Percentiles rank a stretch among this genome's conserved stretches.
Evolutionary conservation across 176 grass and related monocot species (phyloP).

Genomic region (Calamus simplicifolius): DNA sequence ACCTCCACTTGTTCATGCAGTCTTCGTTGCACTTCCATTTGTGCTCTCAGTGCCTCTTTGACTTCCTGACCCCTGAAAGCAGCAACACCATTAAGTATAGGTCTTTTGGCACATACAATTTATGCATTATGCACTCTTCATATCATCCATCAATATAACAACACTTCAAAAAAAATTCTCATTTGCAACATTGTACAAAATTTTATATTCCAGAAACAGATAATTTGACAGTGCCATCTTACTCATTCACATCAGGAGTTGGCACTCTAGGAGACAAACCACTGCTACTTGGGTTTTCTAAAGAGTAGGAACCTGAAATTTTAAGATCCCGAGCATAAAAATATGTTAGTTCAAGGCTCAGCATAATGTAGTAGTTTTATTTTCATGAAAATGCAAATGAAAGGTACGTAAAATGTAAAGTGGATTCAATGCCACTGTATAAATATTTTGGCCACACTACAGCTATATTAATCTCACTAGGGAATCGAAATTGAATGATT

Average conservation of each 20-base stretch:
- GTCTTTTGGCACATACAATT: not conserved
- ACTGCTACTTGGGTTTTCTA: conserved; percentile 65
- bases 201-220: too few species aligned
- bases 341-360: not conserved
- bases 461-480: too few species aligned
- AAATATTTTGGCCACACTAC: too few species aligned
- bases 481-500: too few species aligned
- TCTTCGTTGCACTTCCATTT: conserved; percentile 50
- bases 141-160: too few species aligned
- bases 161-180: too few species aligned
- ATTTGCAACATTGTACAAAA: too few species aligned
- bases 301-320: conserved; percentile 77
- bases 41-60: conserved; percentile 57
- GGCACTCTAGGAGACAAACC: conserved; percentile 76
- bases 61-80: conserved; percentile 57
- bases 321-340: not conserved
- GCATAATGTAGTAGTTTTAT: too few species aligned
- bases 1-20: conserved; percentile 50
- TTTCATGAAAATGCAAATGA: too few species aligned
- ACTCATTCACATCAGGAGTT: conserved; percentile 83
- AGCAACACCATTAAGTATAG: not conserved
- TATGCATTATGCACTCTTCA: not conserved
- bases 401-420: too few species aligned
- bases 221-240: conserved; percentile 9
- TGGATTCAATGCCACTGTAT: too few species aligned